Evolutionary conservation across 805 yeast species (phyloP).

Genomic region (Cyberlindnera lachancei): DNA sequence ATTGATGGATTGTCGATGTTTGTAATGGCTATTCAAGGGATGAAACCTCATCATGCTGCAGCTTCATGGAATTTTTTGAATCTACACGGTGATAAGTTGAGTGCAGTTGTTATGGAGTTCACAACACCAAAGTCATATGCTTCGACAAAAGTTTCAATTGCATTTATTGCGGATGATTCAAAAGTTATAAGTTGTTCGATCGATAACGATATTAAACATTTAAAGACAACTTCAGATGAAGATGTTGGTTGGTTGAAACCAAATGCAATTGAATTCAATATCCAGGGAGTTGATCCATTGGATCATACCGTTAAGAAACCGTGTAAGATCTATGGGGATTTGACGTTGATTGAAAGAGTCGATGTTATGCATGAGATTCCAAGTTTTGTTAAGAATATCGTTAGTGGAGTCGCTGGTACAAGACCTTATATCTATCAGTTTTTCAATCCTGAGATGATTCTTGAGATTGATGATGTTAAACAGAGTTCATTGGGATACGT

Average conservation of each 20-base stretch:
- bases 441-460: slow-evolving; percentile 53
- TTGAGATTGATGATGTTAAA: slow-evolving; percentile 33
- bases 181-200: slow-evolving; percentile 60
- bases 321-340: slow-evolving; percentile 52
- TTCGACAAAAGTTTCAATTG: slow-evolving; percentile 70
- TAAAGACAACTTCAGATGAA: slow-evolving; percentile 44
- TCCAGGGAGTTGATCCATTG: slow-evolving; percentile 41
- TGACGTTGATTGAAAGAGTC: slow-evolving; percentile 76
- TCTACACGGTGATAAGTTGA: slow-evolving; percentile 68
- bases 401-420: slow-evolving; percentile 90
- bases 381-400: slow-evolving; percentile 85
- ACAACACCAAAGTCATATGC: slow-evolving; percentile 91
- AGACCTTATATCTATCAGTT: slow-evolving; percentile 96
- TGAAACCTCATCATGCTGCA: slow-evolving; percentile 99
- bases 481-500: slow-evolving; percentile 65
- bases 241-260: slow-evolving; percentile 97
- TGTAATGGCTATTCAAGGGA: slow-evolving; percentile 95
- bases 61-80: slow-evolving; percentile 91
- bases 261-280: slow-evolving; percentile 49
- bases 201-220: slow-evolving; percentile 57
- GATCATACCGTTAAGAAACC: slow-evolving; percentile 36
- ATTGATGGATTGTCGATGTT: slow-evolving; percentile 53
- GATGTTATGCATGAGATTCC: slow-evolving; percentile 98
- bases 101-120: slow-evolving; percentile 90
- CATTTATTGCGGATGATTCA: slow-evolving; percentile 59